phyloP scores from a whole-genome alignment of 1,139 yeast genomes.

The Kodamaea ohmeri region DNA sequence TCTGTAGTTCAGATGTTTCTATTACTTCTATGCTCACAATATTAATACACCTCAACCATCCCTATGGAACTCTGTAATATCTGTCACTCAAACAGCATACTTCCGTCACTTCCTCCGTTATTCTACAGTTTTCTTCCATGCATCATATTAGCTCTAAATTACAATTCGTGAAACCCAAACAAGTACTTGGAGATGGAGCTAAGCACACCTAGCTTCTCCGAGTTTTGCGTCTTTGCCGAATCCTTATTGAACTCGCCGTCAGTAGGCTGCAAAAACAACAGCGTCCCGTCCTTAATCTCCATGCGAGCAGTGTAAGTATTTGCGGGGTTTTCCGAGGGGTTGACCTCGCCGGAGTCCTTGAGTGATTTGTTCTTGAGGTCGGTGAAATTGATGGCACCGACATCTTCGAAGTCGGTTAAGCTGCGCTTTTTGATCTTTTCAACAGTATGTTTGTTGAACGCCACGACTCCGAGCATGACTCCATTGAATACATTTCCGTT shows the following conservation, averaged over 20 bases:
- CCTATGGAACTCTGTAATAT: no score
- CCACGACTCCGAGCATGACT: slow-evolving; percentile 71
- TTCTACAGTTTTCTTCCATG: neutral
- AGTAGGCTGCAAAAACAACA: slow-evolving; percentile 31
- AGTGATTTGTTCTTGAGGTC: slow-evolving; percentile 8
- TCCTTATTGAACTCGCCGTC: slow-evolving; percentile 16
- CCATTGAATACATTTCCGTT: slow-evolving; percentile 75
- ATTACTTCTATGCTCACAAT: no score
- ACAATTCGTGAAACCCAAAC: slow-evolving; percentile 48
- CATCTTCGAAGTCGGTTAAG: slow-evolving; percentile 51
- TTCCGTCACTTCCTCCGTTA: neutral
- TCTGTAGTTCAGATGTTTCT: no score
- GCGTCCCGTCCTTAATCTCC: slow-evolving; percentile 43
- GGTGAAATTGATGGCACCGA: slow-evolving; percentile 37
- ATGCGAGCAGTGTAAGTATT: slow-evolving; percentile 24
- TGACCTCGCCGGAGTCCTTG: slow-evolving; percentile 7
- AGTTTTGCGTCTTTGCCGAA: slow-evolving; percentile 15
- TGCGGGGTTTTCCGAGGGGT: slow-evolving; percentile 13
- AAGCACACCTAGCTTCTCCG: slow-evolving; percentile 34
- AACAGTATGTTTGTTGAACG: slow-evolving; percentile 58
- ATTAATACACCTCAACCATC: no score
- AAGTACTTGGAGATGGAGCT: slow-evolving; percentile 37
- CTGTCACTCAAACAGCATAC: no score
- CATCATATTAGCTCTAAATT: slow-evolving; percentile 10
- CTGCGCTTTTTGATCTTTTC: slow-evolving; percentile 62